Percentiles rank a stretch among this genome's conserved stretches.
Conservation (phyloP, 768 basidiomycete species). For the Tremella fuciformis region DNA sequence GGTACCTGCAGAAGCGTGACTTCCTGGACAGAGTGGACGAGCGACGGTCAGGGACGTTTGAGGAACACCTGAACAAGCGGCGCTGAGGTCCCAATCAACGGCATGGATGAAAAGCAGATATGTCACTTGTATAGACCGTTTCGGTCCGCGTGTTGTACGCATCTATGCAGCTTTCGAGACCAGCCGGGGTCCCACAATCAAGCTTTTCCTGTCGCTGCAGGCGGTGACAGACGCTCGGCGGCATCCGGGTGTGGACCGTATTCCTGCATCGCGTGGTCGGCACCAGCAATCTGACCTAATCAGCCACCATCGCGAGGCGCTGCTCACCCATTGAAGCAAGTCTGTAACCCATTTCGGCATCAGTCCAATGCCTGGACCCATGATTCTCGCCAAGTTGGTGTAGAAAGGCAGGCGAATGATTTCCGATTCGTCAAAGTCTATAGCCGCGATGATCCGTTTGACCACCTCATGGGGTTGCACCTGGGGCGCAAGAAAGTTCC, state of each 20-base stretch:
- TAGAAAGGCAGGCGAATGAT: constrained; percentile 63
- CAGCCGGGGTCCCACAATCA: too few relatives aligned
- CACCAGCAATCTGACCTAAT: constrained; percentile 59
- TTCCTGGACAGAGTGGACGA: constrained; percentile 61
- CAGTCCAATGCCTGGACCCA: constrained; percentile 27
- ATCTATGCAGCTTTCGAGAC: too few relatives aligned
- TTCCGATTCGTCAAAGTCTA: constrained; percentile 75
- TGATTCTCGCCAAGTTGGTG: constrained; percentile 31
- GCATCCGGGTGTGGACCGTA: constrained; percentile 46
- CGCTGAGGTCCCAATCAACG: too few relatives aligned
- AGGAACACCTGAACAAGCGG: constrained; percentile 1
- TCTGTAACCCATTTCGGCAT: constrained; percentile 55
- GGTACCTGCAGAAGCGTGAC: constrained; percentile 60
- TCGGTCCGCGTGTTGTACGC: too few relatives aligned
- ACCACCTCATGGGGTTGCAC: constrained; percentile 71
- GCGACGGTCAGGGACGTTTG: constrained; percentile 21
- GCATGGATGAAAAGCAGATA: too few relatives aligned
- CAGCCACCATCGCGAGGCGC: background rate
- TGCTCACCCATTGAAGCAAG: constrained; percentile 67
- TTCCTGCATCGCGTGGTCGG: constrained; percentile 65
- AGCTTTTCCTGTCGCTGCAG: too few relatives aligned
- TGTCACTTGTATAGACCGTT: too few relatives aligned
- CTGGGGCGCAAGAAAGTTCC: constrained; percentile 73
- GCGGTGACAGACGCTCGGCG: constrained; percentile 29
- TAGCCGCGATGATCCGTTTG: constrained; percentile 73